These are phyloP conservation scores for Amylocarpus encephaloides DNA, from an alignment of 2,329 filamentous ascomycete genomes.

Conservation along the genomic window DNA sequence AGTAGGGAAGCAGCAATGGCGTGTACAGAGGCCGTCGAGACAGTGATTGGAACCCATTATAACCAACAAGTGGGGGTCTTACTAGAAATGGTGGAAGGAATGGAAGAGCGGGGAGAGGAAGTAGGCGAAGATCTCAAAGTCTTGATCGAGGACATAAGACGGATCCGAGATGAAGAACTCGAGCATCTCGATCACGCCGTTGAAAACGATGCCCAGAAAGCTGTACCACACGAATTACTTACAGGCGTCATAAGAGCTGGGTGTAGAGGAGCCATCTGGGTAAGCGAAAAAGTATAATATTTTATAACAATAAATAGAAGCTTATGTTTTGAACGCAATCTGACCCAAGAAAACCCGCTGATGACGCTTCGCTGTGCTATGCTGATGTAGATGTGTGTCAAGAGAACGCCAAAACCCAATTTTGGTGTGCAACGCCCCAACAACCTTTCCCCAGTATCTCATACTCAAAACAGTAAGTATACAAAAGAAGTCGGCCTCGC, in stretches of 20 bases:
- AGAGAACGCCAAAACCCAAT: constrained; percentile 6
- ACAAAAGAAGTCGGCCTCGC: constrained; percentile 9
- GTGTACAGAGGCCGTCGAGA: constrained; percentile 96
- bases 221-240: constrained; percentile 81
- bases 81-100: constrained; percentile 71
- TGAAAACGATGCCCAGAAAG: constrained; percentile 85
- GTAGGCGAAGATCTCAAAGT: constrained; percentile 70
- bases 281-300: constrained; percentile 64
- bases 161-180: constrained; percentile 90
- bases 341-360: neutral
- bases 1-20: constrained; percentile 96
- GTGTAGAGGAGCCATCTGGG: constrained; percentile 87
- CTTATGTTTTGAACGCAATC: constrained; percentile 14
- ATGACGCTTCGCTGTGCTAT: constrained; percentile 17
- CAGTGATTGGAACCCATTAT: constrained; percentile 94
- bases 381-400: constrained; percentile 9
- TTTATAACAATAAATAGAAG: neutral
- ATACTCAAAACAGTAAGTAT: constrained; percentile 13
- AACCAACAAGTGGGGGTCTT: constrained; percentile 82
- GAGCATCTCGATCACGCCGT: constrained; percentile 96
- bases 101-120: constrained; percentile 71
- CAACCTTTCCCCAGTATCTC: neutral
- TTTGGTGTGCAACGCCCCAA: neutral
- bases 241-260: constrained; percentile 85
- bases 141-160: constrained; percentile 66